phyloP scores from a whole-genome alignment of 1,284 basidiomycete genomes.

The Thelephora terrestris region DNA sequence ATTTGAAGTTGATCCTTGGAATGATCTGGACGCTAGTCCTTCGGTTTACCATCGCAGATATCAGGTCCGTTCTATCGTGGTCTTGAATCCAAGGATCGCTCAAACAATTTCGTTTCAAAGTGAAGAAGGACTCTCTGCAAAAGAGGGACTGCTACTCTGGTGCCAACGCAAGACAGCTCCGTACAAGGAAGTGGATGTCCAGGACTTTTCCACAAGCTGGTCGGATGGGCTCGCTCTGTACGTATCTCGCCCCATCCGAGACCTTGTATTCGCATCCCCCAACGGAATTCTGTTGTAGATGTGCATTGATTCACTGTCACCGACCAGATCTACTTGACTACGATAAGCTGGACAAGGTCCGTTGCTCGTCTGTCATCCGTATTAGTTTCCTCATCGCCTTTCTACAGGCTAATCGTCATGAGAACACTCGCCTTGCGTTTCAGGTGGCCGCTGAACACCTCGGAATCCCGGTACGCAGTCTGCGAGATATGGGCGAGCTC shows the following conservation, averaged over 20 bases:
- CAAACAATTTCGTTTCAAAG: slow-evolving; percentile 32
- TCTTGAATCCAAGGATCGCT: slow-evolving; percentile 4
- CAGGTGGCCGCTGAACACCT: slow-evolving; percentile 79
- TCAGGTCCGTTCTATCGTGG: slow-evolving; percentile 53
- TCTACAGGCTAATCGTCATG: slow-evolving; percentile 57
- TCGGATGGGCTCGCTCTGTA: slow-evolving; percentile 92
- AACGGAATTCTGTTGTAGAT: slow-evolving; percentile 38
- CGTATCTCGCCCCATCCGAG: slow-evolving; percentile 22
- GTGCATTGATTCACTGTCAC: slow-evolving; percentile 94
- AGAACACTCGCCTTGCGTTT: slow-evolving; percentile 82
- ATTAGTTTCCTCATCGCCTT: background rate
- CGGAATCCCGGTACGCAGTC: slow-evolving; percentile 67
- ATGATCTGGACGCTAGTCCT: slow-evolving; percentile 99
- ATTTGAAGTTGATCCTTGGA: slow-evolving; percentile 92
- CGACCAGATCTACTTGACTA: slow-evolving; percentile 92
- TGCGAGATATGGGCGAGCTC: slow-evolving; percentile 3
- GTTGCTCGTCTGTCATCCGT: slow-evolving; percentile 6
- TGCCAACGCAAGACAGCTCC: slow-evolving; percentile 93
- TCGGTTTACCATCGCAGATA: slow-evolving; percentile 95
- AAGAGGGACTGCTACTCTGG: slow-evolving; percentile 94
- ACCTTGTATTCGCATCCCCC: background rate
- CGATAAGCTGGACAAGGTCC: slow-evolving; percentile 70
- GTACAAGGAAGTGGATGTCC: slow-evolving; percentile 87
- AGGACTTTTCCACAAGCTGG: slow-evolving; percentile 91
- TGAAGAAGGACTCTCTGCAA: slow-evolving; percentile 94